Conservation (phyloP, 148 eudicot species). For the Oxyria digyna region DNA sequence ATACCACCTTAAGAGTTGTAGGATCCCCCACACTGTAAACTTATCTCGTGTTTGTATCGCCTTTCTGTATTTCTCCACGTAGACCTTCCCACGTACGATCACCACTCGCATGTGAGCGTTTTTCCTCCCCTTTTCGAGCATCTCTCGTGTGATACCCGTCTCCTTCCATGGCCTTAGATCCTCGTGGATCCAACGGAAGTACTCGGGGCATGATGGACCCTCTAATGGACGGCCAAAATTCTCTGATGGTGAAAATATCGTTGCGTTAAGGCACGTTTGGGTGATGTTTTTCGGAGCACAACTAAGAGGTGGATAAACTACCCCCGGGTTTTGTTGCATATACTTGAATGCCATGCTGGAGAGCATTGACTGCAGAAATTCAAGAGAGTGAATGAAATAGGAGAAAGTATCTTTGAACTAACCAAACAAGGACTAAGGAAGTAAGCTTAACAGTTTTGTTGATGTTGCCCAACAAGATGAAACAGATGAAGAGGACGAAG, state of each 20-base stretch:
- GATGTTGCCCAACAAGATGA: not conserved
- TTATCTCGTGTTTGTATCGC: conserved; percentile 51
- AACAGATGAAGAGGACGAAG: not conserved
- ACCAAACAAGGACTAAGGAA: not conserved
- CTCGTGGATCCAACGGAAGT: conserved; percentile 87
- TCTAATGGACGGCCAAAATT: conserved; percentile 20
- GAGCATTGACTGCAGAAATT: not conserved
- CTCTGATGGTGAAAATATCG: conserved; percentile 14
- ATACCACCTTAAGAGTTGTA: conserved; percentile 56
- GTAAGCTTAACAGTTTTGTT: not conserved
- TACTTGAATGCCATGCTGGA: not conserved
- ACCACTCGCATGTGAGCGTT: conserved; percentile 55
- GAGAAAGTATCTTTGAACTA: not conserved
- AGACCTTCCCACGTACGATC: conserved; percentile 44
- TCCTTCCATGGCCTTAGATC: conserved; percentile 61
- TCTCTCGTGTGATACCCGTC: conserved; percentile 48
- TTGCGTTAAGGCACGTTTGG: conserved; percentile 36
- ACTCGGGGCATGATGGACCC: conserved; percentile 69
- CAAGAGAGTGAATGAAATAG: not conserved
- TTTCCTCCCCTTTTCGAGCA: conserved; percentile 46
- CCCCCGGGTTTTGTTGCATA: not conserved
- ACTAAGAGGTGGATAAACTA: not conserved
- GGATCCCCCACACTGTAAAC: conserved; percentile 69
- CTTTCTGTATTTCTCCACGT: conserved; percentile 45
- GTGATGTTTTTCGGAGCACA: conserved; percentile 5